Evolutionary conservation across 2,329 filamentous ascomycete species (phyloP).

Genomic region (Fusarium pseudograminearum): DNA sequence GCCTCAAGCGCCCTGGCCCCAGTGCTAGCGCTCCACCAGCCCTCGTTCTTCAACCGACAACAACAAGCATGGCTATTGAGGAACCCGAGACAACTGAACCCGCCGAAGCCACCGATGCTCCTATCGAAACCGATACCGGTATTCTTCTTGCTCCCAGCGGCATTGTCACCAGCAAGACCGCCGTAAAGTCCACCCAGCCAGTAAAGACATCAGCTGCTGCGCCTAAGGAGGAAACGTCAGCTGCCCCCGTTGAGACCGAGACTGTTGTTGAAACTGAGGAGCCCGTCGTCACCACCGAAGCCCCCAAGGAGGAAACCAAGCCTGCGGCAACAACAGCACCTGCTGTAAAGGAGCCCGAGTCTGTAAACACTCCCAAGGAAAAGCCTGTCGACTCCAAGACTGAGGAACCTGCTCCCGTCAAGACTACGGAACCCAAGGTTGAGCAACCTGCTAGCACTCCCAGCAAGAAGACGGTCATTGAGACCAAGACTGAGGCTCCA

Average conservation of each 20-base stretch:
- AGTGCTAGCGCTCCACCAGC: conserved; percentile 36
- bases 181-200: conserved; percentile 10
- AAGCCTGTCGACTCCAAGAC: conserved; percentile 31
- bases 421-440: conserved; percentile 15
- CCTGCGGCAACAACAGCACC: conserved; percentile 23
- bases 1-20: conserved; percentile 25
- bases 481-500: conserved; percentile 11
- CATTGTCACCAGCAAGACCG: conserved; percentile 41
- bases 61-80: conserved; percentile 28
- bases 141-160: conserved; percentile 47
- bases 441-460: conserved; percentile 10
- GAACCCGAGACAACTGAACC: conserved; percentile 27
- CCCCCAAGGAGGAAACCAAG: conserved; percentile 30
- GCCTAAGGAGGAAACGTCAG: conserved; percentile 17
- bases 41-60: conserved; percentile 41
- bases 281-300: conserved; percentile 20
- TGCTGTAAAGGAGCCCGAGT: conserved; percentile 15
- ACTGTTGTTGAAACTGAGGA: not conserved
- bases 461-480: conserved; percentile 4
- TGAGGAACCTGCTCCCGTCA: conserved; percentile 14
- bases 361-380: conserved; percentile 16
- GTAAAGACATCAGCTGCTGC: conserved; percentile 19
- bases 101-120: conserved; percentile 7
- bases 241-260: conserved; percentile 8
- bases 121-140: conserved; percentile 38